A percentile compares a stretch with the other conserved stretches of the same genome.
Conservation (phyloP, 164 flowering plant species). For the Vitis rotundifolia region DNA sequence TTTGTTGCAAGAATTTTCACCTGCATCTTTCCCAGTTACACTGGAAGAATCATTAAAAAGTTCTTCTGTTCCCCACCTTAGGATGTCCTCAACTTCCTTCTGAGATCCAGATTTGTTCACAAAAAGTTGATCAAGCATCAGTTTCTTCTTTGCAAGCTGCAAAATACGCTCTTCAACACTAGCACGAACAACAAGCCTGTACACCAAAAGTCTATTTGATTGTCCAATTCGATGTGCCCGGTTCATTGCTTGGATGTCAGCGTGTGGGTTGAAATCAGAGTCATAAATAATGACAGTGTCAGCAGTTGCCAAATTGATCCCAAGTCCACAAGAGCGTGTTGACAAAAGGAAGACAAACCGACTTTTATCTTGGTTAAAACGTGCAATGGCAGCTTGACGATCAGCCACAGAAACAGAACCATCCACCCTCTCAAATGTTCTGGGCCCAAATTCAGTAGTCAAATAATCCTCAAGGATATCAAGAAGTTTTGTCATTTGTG, state of each 20-base stretch:
- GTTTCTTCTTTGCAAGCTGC: slow-evolving; percentile 96
- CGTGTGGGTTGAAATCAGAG: slow-evolving; percentile 99
- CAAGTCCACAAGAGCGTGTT: slow-evolving; percentile 98
- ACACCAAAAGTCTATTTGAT: slow-evolving; percentile 89
- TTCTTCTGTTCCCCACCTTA: slow-evolving; percentile 99
- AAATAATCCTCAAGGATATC: slow-evolving; percentile 98
- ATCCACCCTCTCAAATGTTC: slow-evolving; percentile 96
- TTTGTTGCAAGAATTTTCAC: slow-evolving; percentile 45
- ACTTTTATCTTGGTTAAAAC: slow-evolving; percentile 94
- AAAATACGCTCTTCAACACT: slow-evolving; percentile 99
- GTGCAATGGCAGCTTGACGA: slow-evolving; percentile 90
- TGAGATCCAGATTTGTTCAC: slow-evolving; percentile 95
- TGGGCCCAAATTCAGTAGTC: slow-evolving; percentile 85
- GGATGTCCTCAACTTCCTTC: slow-evolving; percentile 94
- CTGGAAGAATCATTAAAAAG: slow-evolving; percentile 70
- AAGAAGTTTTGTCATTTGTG: slow-evolving; percentile 99
- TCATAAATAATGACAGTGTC: slow-evolving; percentile 98
- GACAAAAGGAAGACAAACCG: slow-evolving; percentile 93
- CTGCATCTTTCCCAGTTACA: slow-evolving; percentile 43
- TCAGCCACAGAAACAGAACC: slow-evolving; percentile 97
- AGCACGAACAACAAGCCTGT: slow-evolving; percentile 97
- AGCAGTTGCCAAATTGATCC: slow-evolving; percentile 98
- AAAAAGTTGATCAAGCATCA: slow-evolving; percentile 99
- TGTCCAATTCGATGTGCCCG: slow-evolving; percentile 99
- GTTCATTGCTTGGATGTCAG: slow-evolving; percentile 99